Evolutionary conservation across 2,329 filamentous ascomycete species (phyloP), one percentile per base, ranked within the genome.

Genomic region (Aspergillus brasiliensis): DNA sequence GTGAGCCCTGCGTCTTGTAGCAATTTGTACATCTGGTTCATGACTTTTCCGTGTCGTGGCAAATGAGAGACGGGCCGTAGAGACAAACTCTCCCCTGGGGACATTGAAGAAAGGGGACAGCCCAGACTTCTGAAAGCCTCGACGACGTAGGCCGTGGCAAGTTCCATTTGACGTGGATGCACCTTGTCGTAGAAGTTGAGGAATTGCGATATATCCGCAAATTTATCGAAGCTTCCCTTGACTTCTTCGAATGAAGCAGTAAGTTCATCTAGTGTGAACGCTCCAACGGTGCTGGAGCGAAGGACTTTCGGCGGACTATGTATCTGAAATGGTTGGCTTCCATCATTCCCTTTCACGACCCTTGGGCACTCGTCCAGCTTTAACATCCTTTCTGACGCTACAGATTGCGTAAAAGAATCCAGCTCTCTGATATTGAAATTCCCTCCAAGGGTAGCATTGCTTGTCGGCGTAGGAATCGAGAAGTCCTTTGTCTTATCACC

Each of bases 51-150:
- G 15, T 57, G 58, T 13, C 31, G 17, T 11, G 28, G 47, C 1
- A 17, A 1, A 38, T 38, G 11, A 15, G 34, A 38, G 11, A 48
- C 10, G 3, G 17, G 13, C 7, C 48, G 5, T 6, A 2, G 8
- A 0, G 40, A 42, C 2, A 60, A 7, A 0, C 3, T 15, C 19
- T 48, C 17, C 15, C 48, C 58, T 5, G 53, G 38, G 8, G 19
- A 8, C 5, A 54, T 19, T 7, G 38, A 13, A 8, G n/a, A 31
- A 4, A 38, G 40, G 3, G 13, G 31, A 34, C 59, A 67, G 8
- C 67, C 65, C 0, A 73, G 56, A 2, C 60, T 38, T 8, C 19
- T 37, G 44, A 74, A 76, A 1, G 71, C 70, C 53, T 73, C 69
- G 0, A 71, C 60, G 17, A 69, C 57, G 37, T 71, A 67, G 0